Evolutionary conservation across 148 eudicot genomes (phyloP).

Genomic region (Arbutus unedo): DNA sequence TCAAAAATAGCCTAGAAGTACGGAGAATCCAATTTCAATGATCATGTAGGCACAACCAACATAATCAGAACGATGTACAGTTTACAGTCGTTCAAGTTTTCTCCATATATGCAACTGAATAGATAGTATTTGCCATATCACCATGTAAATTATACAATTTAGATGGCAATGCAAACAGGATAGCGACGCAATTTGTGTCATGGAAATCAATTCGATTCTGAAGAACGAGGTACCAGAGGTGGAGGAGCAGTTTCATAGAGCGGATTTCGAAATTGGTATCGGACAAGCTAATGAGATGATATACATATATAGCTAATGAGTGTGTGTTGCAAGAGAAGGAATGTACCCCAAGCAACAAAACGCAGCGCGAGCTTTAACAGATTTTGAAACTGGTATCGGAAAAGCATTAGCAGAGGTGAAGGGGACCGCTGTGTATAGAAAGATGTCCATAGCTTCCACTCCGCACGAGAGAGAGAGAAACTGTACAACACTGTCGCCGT

Average conservation of each 20-base stretch:
- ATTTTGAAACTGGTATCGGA: not conserved
- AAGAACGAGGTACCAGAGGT: too few relatives aligned
- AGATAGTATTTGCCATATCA: not conserved
- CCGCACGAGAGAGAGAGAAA: not conserved
- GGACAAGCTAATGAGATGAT: not conserved
- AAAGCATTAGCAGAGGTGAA: not conserved
- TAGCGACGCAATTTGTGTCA: not conserved
- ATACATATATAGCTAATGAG: too few relatives aligned
- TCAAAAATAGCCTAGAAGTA: too few relatives aligned
- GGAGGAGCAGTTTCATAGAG: not conserved
- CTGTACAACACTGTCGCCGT: too few relatives aligned
- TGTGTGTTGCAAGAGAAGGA: not conserved
- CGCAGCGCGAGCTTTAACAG: conserved; percentile 4
- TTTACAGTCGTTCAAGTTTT: too few relatives aligned
- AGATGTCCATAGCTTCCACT: not conserved
- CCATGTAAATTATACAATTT: not conserved
- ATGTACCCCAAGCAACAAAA: conserved; percentile 13
- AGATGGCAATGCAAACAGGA: not conserved
- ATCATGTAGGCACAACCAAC: too few relatives aligned
- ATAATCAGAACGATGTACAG: too few relatives aligned
- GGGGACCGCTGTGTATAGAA: not conserved
- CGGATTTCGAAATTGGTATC: too few relatives aligned
- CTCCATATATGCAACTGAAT: too few relatives aligned
- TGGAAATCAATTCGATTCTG: not conserved
- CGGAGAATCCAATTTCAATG: too few relatives aligned